phyloP scores from a whole-genome alignment of 345 rosid species.

The Murraya koenigii region DNA sequence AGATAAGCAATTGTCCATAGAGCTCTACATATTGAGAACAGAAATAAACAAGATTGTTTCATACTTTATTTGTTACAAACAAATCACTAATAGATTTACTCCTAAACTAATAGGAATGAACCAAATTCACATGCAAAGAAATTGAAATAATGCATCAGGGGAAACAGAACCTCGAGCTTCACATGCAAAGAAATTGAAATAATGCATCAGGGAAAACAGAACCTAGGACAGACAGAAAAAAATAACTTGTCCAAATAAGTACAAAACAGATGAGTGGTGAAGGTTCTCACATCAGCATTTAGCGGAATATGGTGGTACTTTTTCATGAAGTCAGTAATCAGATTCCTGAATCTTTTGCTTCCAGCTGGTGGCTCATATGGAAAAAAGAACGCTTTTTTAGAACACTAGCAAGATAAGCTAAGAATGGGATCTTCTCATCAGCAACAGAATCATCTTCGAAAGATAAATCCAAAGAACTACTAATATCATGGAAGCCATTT shows the following conservation, averaged over 20 bases:
- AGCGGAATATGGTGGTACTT: constrained; percentile 92
- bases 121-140: no score
- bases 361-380: constrained; percentile 96
- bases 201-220: no score
- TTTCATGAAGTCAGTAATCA: constrained; percentile 85
- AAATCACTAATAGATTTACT: no score
- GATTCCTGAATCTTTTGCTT: constrained; percentile 70
- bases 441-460: constrained; percentile 95
- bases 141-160: no score
- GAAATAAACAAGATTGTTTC: no score
- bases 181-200: no score
- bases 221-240: no score
- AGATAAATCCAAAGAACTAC: constrained; percentile 87
- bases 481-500: constrained; percentile 83
- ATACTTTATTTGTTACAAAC: no score
- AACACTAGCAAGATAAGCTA: constrained; percentile 34
- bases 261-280: constrained; percentile 13
- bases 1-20: no score
- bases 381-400: constrained; percentile 63
- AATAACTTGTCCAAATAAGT: neutral
- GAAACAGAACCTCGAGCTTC: no score
- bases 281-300: constrained; percentile 61
- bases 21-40: no score
- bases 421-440: constrained; percentile 77
- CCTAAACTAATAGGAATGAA: no score